These are phyloP conservation scores for Suhomyces pyralidae DNA, from an alignment of 805 yeast genomes.

Conservation along the genomic window DNA sequence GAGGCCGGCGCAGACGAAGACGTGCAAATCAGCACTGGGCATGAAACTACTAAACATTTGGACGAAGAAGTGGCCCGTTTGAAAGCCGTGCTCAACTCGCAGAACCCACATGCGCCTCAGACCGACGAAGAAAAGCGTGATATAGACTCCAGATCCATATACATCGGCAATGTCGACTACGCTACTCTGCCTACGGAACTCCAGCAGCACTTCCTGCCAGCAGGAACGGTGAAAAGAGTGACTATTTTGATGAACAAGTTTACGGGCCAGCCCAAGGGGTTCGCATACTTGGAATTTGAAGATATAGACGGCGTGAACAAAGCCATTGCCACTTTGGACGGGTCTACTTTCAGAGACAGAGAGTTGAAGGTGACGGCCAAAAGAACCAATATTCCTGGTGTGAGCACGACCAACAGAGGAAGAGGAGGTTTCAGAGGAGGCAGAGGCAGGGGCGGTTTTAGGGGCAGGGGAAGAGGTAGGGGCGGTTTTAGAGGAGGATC, in stretches of 20 bases:
- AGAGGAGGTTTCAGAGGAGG: conserved; percentile 28
- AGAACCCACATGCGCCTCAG: conserved; percentile 19
- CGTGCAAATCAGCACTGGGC: not conserved
- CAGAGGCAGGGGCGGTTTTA: conserved; percentile 37
- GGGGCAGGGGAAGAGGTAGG: conserved; percentile 14
- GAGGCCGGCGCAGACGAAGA: conserved; percentile 2
- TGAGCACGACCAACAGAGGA: conserved; percentile 32
- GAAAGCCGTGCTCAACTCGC: conserved; percentile 11
- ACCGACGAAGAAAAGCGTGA: conserved; percentile 53
- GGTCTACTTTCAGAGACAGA: conserved; percentile 63
- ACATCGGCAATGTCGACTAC: conserved; percentile 84
- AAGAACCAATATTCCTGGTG: conserved; percentile 79
- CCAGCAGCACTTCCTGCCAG: conserved; percentile 65
- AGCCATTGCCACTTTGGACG: conserved; percentile 63
- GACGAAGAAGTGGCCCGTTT: conserved; percentile 11
- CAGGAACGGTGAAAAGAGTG: conserved; percentile 75
- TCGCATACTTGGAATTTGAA: conserved; percentile 82
- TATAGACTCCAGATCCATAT: conserved; percentile 72
- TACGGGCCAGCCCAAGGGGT: conserved; percentile 84
- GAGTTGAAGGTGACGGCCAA: conserved; percentile 71
- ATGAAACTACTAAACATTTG: conserved; percentile 4
- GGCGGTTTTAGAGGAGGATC: conserved; percentile 16
- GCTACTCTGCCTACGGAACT: conserved; percentile 75
- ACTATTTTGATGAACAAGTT: conserved; percentile 70
- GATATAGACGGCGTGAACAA: conserved; percentile 59